These are phyloP conservation scores for Phytophthora parvispora DNA, from an alignment of 352 stramenopile genomes.

Conservation along the genomic window DNA sequence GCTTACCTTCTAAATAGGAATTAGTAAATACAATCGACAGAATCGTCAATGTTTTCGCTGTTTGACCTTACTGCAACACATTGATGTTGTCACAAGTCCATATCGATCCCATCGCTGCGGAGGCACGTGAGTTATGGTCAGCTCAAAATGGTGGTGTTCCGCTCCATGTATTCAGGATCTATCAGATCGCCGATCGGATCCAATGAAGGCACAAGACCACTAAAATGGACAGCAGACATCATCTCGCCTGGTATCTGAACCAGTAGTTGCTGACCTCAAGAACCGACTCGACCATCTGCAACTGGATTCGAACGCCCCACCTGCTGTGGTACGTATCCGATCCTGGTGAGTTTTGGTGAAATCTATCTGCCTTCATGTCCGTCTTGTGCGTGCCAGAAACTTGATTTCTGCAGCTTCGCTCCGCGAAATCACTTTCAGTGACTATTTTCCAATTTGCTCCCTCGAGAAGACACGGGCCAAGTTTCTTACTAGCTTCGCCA, in stretches of 20 bases:
- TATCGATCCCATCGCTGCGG: too few species aligned
- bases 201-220: background rate
- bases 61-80: too few species aligned
- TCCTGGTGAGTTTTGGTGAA: background rate
- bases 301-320: background rate
- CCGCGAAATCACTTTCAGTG: background rate
- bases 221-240: background rate
- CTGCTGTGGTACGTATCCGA: background rate
- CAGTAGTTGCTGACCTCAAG: background rate
- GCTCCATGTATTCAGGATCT: background rate
- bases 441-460: conserved; percentile 6
- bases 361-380: background rate
- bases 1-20: too few species aligned
- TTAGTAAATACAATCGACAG: too few species aligned
- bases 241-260: background rate
- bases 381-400: background rate
- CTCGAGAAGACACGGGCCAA: background rate
- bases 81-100: too few species aligned
- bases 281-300: background rate
- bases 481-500: background rate
- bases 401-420: background rate
- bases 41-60: too few species aligned
- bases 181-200: background rate
- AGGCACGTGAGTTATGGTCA: background rate
- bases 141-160: background rate